A percentile compares a stretch with the other conserved stretches of the same genome.
These are phyloP conservation scores for Dendrobium officinale DNA, from an alignment of 106 monocot genomes.

Conservation along the genomic window DNA sequence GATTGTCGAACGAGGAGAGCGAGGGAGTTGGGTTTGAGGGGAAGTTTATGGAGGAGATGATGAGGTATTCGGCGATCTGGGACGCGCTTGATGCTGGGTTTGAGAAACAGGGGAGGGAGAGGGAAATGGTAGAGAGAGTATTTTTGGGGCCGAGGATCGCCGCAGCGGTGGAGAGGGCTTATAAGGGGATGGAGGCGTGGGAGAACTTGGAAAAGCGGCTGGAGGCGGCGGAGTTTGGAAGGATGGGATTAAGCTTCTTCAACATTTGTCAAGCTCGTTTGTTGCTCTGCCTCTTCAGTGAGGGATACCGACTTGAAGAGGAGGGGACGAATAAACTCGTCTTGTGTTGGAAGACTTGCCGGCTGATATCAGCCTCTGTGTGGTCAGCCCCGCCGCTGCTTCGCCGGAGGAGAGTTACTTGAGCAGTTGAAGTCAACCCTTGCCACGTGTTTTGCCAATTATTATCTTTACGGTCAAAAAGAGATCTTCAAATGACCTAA, in stretches of 20 bases:
- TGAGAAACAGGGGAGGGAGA: conserved; percentile 12
- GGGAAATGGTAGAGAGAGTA: conserved; percentile 26
- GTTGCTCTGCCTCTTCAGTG: conserved; percentile 35
- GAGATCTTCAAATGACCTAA: too few species aligned
- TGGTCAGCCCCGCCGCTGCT: conserved; percentile 12
- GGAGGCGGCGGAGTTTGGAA: conserved; percentile 11
- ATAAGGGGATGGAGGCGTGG: too few species aligned
- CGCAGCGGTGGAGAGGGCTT: conserved; percentile 18
- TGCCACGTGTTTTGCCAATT: too few species aligned
- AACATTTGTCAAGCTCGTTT: conserved; percentile 35
- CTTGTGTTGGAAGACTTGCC: conserved; percentile 30
- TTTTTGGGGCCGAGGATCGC: conserved; percentile 24
- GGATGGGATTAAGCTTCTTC: conserved; percentile 28
- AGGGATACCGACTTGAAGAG: conserved; percentile 32
- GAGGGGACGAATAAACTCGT: conserved; percentile 26
- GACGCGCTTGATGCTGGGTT: conserved; percentile 29
- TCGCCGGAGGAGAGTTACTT: neutral
- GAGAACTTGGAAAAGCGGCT: conserved; percentile 16
- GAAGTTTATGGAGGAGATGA: conserved; percentile 26
- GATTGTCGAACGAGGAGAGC: conserved; percentile 28
- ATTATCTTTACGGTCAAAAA: too few species aligned
- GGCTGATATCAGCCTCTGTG: conserved; percentile 32
- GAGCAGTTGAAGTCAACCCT: neutral
- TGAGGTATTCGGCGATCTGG: conserved; percentile 20
- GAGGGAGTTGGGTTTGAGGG: conserved; percentile 17